These are phyloP conservation scores for Coemansia sp. DNA, from an alignment of 192 early-diverging fungal species.

Conservation along the genomic window DNA sequence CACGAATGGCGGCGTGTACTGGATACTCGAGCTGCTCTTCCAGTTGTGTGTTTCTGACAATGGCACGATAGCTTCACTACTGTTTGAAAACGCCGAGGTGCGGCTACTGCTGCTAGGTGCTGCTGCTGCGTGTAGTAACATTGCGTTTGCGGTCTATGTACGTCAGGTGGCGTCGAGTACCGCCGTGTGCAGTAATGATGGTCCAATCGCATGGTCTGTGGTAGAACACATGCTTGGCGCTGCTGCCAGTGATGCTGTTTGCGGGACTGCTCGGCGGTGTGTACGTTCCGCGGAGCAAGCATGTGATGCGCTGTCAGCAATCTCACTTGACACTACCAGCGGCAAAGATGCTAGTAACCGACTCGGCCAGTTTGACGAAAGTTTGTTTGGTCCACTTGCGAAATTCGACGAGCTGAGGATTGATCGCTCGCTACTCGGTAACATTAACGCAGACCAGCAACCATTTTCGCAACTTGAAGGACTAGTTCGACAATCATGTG, in stretches of 20 bases:
- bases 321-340: not conserved
- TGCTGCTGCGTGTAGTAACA: conserved; percentile 25
- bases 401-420: not conserved
- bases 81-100: conserved; percentile 5
- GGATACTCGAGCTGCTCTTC: conserved; percentile 39
- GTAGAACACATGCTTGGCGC: conserved; percentile 7
- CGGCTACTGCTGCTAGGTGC: conserved; percentile 29
- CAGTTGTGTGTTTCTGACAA: conserved; percentile 13
- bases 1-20: conserved; percentile 10
- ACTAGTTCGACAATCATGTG: not conserved
- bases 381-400: not conserved
- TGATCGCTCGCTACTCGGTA: not conserved
- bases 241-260: conserved; percentile 7
- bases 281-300: not conserved
- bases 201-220: conserved; percentile 5
- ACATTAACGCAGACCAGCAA: not conserved
- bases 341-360: not conserved
- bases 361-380: conserved; percentile 4
- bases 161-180: conserved; percentile 10
- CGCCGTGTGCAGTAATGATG: not conserved
- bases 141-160: conserved; percentile 24
- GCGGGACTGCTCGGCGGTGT: not conserved
- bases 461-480: not conserved
- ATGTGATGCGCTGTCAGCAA: not conserved
- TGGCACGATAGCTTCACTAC: not conserved